phyloP scores from a whole-genome alignment of 768 basidiomycete genomes.

The Kwoniella shandongensis region DNA sequence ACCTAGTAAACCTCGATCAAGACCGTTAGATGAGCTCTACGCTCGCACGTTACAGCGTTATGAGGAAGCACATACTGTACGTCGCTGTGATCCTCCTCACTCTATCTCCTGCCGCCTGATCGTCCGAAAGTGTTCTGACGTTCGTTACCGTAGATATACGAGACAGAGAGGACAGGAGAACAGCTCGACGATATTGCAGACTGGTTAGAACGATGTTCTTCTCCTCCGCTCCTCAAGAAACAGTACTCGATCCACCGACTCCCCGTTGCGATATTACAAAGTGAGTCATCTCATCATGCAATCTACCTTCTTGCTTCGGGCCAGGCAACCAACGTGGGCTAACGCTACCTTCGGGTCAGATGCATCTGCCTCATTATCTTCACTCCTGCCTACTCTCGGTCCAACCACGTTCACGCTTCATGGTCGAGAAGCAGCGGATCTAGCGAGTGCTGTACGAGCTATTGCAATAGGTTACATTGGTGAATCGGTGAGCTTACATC shows the following conservation, averaged over 20 bases:
- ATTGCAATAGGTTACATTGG: constrained; percentile 32
- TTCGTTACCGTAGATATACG: constrained; percentile 22
- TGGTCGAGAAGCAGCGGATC: constrained; percentile 26
- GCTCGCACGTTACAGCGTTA: constrained; percentile 19
- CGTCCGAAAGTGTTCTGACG: constrained; percentile 1
- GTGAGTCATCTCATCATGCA: constrained; percentile 17
- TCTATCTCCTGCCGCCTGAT: not conserved
- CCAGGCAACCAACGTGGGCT: not conserved
- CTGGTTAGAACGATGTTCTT: constrained; percentile 35
- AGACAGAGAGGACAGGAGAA: constrained; percentile 23
- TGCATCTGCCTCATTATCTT: constrained; percentile 18
- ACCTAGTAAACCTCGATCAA: constrained; percentile 14
- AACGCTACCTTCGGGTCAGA: constrained; percentile 21
- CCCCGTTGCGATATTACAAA: constrained; percentile 38
- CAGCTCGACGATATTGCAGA: constrained; percentile 44
- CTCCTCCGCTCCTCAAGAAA: constrained; percentile 16
- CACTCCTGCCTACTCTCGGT: constrained; percentile 11
- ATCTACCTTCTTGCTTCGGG: no score
- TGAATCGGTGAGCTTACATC: constrained; percentile 24
- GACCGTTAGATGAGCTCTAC: constrained; percentile 25
- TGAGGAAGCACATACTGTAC: constrained; percentile 18
- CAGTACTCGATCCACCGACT: constrained; percentile 23
- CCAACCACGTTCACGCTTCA: constrained; percentile 14
- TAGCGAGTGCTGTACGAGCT: constrained; percentile 18
- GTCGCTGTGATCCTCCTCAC: not conserved